Conservation (phyloP, 2,329 filamentous ascomycete species). For the Beauveria rudraprayagi region DNA sequence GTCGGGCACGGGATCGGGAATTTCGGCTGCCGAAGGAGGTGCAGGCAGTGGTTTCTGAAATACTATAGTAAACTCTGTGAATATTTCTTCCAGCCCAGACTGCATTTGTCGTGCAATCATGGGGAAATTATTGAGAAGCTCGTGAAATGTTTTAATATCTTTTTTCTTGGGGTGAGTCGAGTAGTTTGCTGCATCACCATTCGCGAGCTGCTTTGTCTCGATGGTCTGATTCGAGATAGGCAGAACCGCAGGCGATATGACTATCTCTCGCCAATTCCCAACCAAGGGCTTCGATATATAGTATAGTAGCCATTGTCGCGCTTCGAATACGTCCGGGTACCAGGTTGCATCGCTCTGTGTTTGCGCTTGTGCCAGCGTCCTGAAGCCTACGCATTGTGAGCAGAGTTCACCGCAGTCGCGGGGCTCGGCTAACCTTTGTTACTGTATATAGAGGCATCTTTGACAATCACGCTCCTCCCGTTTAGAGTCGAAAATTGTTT, state of each 20-base stretch:
- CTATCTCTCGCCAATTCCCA: conserved; percentile 70
- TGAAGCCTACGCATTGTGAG: conserved; percentile 61
- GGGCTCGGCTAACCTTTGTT: conserved; percentile 69
- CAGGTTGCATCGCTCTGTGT: conserved; percentile 77
- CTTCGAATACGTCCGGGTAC: conserved; percentile 82
- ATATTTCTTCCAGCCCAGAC: conserved; percentile 77
- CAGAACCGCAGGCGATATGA: conserved; percentile 59
- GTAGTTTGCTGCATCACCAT: conserved; percentile 34
- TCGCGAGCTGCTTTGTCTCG: conserved; percentile 28
- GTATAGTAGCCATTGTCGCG: conserved; percentile 92
- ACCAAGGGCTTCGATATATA: conserved; percentile 87
- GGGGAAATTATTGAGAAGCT: conserved; percentile 83
- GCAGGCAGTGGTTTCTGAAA: conserved; percentile 79
- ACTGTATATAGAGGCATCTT: conserved; percentile 86
- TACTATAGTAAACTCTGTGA: conserved; percentile 79
- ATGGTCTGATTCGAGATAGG: conserved; percentile 33
- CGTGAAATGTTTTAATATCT: conserved; percentile 83
- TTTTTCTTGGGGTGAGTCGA: conserved; percentile 56
- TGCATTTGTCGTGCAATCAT: conserved; percentile 97
- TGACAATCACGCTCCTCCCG: conserved; percentile 85
- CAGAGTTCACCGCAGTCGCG: not conserved
- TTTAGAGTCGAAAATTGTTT: conserved; percentile 92
- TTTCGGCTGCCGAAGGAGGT: conserved; percentile 54
- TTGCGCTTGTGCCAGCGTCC: conserved; percentile 80
- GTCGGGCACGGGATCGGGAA: conserved; percentile 50